These are phyloP conservation scores for Tricholoma matsutake DNA, from an alignment of 768 basidiomycete species.

Conservation along the genomic window DNA sequence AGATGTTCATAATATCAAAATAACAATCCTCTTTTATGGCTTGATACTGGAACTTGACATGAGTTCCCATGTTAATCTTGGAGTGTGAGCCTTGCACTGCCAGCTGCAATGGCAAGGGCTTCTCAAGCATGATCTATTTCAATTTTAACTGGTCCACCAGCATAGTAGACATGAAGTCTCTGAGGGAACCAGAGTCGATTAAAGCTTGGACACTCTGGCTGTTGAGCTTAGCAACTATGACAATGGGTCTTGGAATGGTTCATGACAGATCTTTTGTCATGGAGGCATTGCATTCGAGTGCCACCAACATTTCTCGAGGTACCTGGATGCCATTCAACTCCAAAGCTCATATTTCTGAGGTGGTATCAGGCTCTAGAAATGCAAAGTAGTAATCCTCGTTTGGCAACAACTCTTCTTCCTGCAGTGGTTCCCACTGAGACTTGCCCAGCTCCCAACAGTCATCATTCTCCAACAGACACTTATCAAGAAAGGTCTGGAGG, in stretches of 20 bases:
- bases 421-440: too few relatives aligned
- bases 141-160: not conserved
- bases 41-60: not conserved
- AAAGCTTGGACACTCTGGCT: not conserved
- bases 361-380: not conserved
- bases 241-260: not conserved
- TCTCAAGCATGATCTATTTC: not conserved
- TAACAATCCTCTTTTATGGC: constrained; percentile 8
- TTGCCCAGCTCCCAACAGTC: too few relatives aligned
- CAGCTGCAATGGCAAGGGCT: constrained; percentile 3
- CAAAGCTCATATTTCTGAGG: too few relatives aligned
- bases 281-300: not conserved
- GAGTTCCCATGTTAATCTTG: constrained; percentile 1
- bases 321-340: too few relatives aligned
- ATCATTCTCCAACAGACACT: not conserved
- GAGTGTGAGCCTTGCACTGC: constrained; percentile 4
- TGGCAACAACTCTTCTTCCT: too few relatives aligned
- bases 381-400: too few relatives aligned
- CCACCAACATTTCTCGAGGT: too few relatives aligned
- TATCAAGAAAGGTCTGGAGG: not conserved
- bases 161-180: not conserved
- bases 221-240: not conserved
- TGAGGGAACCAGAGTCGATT: not conserved
- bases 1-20: constrained; percentile 38
- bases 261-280: not conserved